Conservation (phyloP, 257 asterid species). For the Scutellaria minor region DNA sequence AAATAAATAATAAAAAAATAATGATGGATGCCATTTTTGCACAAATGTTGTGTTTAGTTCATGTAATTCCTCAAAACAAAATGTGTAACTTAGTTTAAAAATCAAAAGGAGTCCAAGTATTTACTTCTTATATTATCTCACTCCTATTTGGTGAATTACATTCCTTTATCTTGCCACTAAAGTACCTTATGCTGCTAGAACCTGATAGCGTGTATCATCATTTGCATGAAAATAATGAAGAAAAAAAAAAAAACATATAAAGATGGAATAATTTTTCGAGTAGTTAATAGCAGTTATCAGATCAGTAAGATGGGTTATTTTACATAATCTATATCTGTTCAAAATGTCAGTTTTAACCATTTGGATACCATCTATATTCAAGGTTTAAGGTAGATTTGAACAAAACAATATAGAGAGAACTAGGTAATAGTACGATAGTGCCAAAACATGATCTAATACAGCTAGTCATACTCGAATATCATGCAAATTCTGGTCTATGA, state of each 20-base stretch:
- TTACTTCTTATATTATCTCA: constrained; percentile 13
- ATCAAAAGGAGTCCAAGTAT: background rate
- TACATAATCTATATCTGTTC: background rate
- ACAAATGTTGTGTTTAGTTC: no score
- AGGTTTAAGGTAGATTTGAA: background rate
- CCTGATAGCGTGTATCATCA: background rate
- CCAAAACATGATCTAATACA: background rate
- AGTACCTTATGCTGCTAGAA: constrained; percentile 3
- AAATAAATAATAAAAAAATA: no score
- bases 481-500: background rate
- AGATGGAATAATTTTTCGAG: background rate
- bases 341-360: constrained; percentile 12
- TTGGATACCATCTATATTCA: background rate
- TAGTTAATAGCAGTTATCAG: background rate
- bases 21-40: no score
- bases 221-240: background rate
- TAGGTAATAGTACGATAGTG: no score
- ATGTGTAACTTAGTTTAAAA: no score
- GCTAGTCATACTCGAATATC: background rate
- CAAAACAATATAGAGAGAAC: no score
- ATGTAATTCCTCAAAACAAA: no score
- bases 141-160: background rate
- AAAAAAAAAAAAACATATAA: background rate
- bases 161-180: background rate
- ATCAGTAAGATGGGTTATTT: background rate